A percentile compares a stretch with the other conserved stretches of the same genome.
Evolutionary conservation across 2,329 filamentous ascomycete genomes (phyloP).

Genomic region (Fusarium chaquense): DNA sequence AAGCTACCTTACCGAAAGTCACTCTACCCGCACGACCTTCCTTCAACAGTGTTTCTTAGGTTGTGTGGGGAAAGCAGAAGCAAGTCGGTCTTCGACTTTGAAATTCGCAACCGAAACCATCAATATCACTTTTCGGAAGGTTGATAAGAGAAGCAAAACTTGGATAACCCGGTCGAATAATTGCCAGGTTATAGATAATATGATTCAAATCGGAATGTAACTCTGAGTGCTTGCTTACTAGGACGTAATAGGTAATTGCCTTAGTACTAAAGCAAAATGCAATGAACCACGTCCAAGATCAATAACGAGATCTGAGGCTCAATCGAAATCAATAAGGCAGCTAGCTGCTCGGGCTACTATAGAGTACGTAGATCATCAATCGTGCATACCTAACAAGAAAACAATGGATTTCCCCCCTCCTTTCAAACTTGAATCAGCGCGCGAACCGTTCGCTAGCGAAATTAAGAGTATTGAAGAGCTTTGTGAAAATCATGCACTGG

Average conservation of each 20-base stretch:
- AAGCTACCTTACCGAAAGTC: no score
- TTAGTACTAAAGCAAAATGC: background rate
- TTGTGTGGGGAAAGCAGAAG: no score
- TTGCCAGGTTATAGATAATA: background rate
- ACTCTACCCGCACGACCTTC: no score
- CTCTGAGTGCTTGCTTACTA: background rate
- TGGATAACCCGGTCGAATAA: background rate
- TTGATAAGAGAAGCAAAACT: background rate
- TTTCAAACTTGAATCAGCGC: background rate
- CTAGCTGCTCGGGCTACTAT: background rate
- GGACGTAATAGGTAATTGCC: background rate
- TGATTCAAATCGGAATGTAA: background rate
- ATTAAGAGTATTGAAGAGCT: background rate
- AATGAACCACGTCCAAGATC: background rate
- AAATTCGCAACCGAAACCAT: no score
- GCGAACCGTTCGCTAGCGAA: background rate
- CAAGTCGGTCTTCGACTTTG: no score
- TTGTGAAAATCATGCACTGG: constrained; percentile 6
- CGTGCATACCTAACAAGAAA: no score
- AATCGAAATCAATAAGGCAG: background rate
- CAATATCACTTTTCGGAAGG: background rate
- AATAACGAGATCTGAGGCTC: background rate
- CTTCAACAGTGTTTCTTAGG: no score
- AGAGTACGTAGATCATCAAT: background rate
- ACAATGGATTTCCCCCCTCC: no score